Conservation (phyloP, 1,139 yeast genomes). For the Hanseniaspora sp. region DNA sequence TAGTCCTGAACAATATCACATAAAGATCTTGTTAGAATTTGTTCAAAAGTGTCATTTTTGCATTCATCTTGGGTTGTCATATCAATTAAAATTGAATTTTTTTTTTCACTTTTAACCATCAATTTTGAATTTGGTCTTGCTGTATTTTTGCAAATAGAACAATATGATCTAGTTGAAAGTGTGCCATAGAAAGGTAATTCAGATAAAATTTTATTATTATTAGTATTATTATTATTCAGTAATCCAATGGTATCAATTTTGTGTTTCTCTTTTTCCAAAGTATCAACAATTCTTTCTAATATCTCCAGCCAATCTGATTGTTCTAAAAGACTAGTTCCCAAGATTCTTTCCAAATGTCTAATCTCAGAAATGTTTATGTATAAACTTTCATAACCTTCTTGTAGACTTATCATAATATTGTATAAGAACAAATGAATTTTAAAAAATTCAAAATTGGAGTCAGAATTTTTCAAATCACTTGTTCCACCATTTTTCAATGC, state of each 20-base stretch:
- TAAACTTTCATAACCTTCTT: background rate
- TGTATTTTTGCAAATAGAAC: background rate
- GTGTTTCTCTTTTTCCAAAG: background rate
- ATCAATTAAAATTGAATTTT: background rate
- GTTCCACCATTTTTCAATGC: too few species aligned
- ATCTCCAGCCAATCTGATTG: constrained; percentile 13
- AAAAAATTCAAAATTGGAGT: too few species aligned
- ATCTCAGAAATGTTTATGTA: background rate
- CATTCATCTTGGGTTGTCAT: background rate
- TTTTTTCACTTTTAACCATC: background rate
- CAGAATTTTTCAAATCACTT: too few species aligned
- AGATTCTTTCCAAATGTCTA: background rate
- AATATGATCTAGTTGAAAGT: background rate
- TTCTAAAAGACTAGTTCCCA: background rate
- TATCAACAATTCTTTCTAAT: background rate
- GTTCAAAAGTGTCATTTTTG: background rate
- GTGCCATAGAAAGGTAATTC: background rate
- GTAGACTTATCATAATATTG: background rate
- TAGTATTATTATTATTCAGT: too few species aligned
- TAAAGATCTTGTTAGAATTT: background rate
- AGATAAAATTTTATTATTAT: too few species aligned
- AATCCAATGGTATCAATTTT: too few species aligned
- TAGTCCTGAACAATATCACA: constrained; percentile 6
- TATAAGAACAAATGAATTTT: background rate
- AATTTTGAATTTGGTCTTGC: background rate